phyloP scores from a whole-genome alignment of 768 basidiomycete genomes.

The Russula griseocarnosa region DNA sequence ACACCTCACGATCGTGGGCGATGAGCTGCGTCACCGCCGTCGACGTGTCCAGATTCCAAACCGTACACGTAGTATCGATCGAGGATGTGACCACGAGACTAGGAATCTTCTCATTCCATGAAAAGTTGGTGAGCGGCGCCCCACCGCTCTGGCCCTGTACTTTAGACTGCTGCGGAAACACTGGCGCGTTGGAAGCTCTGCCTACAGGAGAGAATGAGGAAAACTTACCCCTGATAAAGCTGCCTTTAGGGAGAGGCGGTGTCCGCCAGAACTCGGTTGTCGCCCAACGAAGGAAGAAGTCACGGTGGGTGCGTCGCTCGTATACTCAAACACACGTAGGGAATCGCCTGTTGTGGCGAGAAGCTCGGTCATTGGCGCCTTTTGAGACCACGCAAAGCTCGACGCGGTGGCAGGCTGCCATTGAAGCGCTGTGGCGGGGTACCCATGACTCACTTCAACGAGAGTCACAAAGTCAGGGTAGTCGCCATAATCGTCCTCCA shows the following conservation, averaged over 20 bases:
- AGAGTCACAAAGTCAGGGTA: constrained; percentile 85
- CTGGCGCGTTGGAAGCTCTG: constrained; percentile 14
- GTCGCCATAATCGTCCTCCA: constrained; percentile 77
- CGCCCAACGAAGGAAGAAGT: constrained; percentile 69
- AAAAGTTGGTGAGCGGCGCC: constrained; percentile 93
- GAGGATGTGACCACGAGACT: constrained; percentile 93
- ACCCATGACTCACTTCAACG: constrained; percentile 80
- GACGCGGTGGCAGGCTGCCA: constrained; percentile 82
- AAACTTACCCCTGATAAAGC: constrained; percentile 73
- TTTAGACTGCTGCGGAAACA: constrained; percentile 68
- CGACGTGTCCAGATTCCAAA: constrained; percentile 96
- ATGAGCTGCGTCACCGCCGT: constrained; percentile 96
- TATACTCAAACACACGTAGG: constrained; percentile 86
- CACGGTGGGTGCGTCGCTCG: constrained; percentile 55
- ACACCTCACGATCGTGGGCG: constrained; percentile 93
- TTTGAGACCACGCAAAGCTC: constrained; percentile 64
- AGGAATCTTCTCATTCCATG: constrained; percentile 93
- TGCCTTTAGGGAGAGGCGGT: constrained; percentile 68
- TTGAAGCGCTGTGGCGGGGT: constrained; percentile 88
- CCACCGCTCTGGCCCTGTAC: constrained; percentile 77
- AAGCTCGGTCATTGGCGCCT: constrained; percentile 65
- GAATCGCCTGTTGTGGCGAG: constrained; percentile 94
- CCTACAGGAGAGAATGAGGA: constrained; percentile 9
- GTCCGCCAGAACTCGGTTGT: constrained; percentile 51
- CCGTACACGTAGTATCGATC: constrained; percentile 97